Base-by-base conservation (phyloP, 805 yeast species). In the Ogataea paraovalis region DNA sequence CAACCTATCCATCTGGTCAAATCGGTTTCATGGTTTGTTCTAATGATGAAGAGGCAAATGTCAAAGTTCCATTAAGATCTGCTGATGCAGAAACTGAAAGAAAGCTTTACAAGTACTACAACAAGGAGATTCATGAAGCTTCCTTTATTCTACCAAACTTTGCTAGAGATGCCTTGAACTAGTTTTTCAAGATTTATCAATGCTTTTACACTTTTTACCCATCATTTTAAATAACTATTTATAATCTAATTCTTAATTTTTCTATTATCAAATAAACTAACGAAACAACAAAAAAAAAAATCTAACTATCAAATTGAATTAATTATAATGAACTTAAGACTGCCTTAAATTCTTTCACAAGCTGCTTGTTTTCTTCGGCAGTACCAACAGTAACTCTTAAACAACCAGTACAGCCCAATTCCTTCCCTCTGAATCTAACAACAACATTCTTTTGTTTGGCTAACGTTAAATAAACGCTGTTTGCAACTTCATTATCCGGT, bases 21-120 rank as follows among this genome's bases (percentile, higher is more conserved):
- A 85, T 92, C 62, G 99, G 98, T n/a, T 88, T 94, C 72, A 88
- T 92, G 96, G 91, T 92, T 51, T 91, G 97, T 69, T 78, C 85
- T 53, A 92, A 90, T 74, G 85, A 87, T 63, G 65, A 78, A 14
- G 58, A 68, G 22, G 82, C 83, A 43, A 73, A 84, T 53, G 85
- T 92, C 49, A 75, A 70, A 59, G 73, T 68, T 55, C 97, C 98
- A 42, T 55, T 79, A 52, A 81, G 97, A 68, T 72, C 75, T 28
- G 70, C 86, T 67, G 66, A 80, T 45, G 78, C 73, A 40, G 83
- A 76, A 49, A 78, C 79, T 53, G 96, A 87, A 64, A 69, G 64
- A 22, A 72, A 80, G 66, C 65, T 85, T 60, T 82, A 81, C 80
- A 79, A 78, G 61, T 92, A 94, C 75, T 92, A 92, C 76, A 89